A percentile compares a stretch with the other conserved stretches of the same genome.
These are phyloP conservation scores for Tetrahymena borealis DNA, from an alignment of 73 alveolate species.

Conservation along the genomic window DNA sequence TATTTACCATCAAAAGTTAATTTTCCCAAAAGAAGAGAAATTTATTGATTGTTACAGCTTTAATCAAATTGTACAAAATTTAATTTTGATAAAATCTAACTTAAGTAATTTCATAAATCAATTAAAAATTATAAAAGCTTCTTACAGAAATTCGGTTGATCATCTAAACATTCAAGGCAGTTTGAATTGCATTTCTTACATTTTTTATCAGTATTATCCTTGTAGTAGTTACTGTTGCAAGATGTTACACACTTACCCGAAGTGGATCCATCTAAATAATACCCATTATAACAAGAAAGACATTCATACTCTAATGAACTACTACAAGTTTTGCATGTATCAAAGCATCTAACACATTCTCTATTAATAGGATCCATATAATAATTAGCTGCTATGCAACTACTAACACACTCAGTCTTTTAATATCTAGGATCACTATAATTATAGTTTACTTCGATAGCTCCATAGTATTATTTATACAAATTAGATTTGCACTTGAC, in stretches of 20 bases:
- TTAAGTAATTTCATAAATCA: neutral
- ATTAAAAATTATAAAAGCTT: too few species aligned
- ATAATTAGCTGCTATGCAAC: neutral
- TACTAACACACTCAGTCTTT: neutral
- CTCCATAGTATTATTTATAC: neutral
- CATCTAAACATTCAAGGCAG: neutral
- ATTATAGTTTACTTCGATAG: neutral
- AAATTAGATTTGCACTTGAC: neutral
- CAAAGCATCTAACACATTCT: neutral
- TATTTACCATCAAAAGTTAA: too few species aligned
- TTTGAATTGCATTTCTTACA: neutral
- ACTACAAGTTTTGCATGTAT: neutral
- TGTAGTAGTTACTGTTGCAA: neutral
- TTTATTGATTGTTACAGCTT: too few species aligned
- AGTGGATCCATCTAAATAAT: neutral
- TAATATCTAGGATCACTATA: neutral
- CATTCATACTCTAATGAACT: neutral
- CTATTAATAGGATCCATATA: neutral
- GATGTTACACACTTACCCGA: neutral
- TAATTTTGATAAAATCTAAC: too few species aligned
- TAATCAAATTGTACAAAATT: too few species aligned
- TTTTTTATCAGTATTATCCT: neutral
- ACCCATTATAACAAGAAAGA: neutral
- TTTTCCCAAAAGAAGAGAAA: too few species aligned
- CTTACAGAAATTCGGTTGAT: neutral